phyloP scores from a whole-genome alignment of 495 filamentous ascomycete species.

The Baudoinia panamericana region DNA sequence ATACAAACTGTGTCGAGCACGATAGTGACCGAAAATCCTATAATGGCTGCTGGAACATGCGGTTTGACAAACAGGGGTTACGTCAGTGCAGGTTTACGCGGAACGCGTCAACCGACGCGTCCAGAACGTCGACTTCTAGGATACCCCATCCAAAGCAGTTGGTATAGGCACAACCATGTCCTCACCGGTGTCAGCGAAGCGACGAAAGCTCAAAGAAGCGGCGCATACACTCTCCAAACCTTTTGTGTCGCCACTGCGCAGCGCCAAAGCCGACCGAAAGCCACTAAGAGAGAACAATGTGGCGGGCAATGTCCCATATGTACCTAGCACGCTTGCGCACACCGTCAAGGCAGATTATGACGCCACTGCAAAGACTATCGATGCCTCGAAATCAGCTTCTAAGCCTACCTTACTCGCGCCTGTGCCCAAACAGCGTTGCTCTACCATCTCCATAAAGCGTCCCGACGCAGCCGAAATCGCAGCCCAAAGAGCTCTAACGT shows the following conservation, averaged over 20 bases:
- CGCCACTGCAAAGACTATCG: neutral
- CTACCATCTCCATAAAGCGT: neutral
- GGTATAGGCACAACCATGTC: no score
- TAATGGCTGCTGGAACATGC: no score
- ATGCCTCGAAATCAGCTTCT: neutral
- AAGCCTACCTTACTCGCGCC: conserved; percentile 3
- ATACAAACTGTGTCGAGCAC: no score
- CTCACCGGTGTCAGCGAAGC: conserved; percentile 35
- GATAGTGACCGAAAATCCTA: no score
- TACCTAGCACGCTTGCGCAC: conserved; percentile 14
- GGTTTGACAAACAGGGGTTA: no score
- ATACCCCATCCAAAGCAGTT: no score
- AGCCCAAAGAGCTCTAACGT: conserved; percentile 10
- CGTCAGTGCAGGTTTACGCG: no score
- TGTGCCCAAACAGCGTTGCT: conserved; percentile 1
- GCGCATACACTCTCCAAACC: conserved; percentile 44
- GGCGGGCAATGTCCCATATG: conserved; percentile 4
- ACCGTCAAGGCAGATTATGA: conserved; percentile 2
- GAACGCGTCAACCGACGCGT: no score
- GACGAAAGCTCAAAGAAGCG: conserved; percentile 41
- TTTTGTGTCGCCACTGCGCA: conserved; percentile 53
- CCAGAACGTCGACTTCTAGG: no score
- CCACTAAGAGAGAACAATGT: conserved; percentile 17
- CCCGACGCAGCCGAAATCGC: conserved; percentile 14
- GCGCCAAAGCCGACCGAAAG: conserved; percentile 8